Evolutionary conservation across 1,284 basidiomycete species (phyloP).

Genomic region (Sporisorium exsertum): DNA sequence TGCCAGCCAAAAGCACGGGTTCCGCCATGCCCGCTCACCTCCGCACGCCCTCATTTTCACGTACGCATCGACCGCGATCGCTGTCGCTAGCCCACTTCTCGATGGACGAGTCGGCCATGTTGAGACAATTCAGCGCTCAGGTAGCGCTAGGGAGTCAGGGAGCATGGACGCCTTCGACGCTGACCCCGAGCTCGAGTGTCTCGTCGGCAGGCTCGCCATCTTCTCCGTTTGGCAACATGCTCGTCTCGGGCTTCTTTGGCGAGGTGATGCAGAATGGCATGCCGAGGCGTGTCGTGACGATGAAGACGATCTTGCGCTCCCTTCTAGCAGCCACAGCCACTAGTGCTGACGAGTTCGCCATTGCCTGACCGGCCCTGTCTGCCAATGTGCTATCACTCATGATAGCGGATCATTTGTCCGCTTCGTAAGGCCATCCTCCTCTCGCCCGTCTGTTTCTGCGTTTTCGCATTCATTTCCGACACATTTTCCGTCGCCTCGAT

Average conservation of each 20-base stretch:
- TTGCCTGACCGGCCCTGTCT: slow-evolving; percentile 8
- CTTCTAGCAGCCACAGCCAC: slow-evolving; percentile 27
- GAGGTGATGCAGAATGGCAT: slow-evolving; percentile 45
- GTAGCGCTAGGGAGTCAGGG: slow-evolving; percentile 22
- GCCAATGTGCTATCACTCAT: too few species aligned
- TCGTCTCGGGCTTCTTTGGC: slow-evolving; percentile 47
- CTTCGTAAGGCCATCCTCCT: not conserved
- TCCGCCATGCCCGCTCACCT: slow-evolving; percentile 19
- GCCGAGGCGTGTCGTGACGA: slow-evolving; percentile 36
- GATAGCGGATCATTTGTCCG: not conserved
- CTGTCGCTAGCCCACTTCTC: slow-evolving; percentile 36
- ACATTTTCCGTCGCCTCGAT: not conserved
- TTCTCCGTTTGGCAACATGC: slow-evolving; percentile 40
- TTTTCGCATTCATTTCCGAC: too few species aligned
- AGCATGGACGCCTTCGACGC: slow-evolving; percentile 29
- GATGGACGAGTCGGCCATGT: slow-evolving; percentile 18
- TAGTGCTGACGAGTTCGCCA: slow-evolving; percentile 18
- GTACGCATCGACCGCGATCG: slow-evolving; percentile 40
- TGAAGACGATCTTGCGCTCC: slow-evolving; percentile 35
- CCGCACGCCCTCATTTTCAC: slow-evolving; percentile 24
- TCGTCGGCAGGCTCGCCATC: slow-evolving; percentile 41
- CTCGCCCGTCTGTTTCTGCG: not conserved
- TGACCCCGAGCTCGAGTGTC: slow-evolving; percentile 28
- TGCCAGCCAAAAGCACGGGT: slow-evolving; percentile 8
- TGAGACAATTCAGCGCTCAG: slow-evolving; percentile 22